Evolutionary conservation across 2,329 filamentous ascomycete genomes (phyloP).

Genomic region (Paecilomyces fulvus): DNA sequence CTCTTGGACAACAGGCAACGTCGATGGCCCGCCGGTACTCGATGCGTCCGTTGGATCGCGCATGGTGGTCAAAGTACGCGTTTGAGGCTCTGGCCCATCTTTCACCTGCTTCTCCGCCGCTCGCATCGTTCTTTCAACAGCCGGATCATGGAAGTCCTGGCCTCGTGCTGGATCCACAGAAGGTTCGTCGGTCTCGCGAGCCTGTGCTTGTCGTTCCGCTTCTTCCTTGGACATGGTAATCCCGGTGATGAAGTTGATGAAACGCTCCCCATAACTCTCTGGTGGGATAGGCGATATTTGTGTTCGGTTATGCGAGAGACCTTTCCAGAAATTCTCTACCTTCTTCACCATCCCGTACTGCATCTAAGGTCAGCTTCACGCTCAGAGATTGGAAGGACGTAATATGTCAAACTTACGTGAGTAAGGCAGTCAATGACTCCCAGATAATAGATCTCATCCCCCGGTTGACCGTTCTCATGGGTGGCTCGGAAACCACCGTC

Average conservation of each 20-base stretch:
- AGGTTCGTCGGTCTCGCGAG: slow-evolving; percentile 17
- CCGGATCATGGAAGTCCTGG: slow-evolving; percentile 20
- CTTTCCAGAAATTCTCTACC: slow-evolving; percentile 95
- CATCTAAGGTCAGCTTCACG: slow-evolving; percentile 6
- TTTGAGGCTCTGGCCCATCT: slow-evolving; percentile 52
- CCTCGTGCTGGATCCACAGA: slow-evolving; percentile 20
- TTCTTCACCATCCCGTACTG: slow-evolving; percentile 93
- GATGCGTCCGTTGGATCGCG: slow-evolving; percentile 50
- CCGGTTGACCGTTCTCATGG: slow-evolving; percentile 75
- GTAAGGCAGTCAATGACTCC: slow-evolving; percentile 98
- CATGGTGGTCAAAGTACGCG: slow-evolving; percentile 51
- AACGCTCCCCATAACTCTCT: slow-evolving; percentile 84
- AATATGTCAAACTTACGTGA: slow-evolving; percentile 57
- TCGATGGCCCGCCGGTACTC: slow-evolving; percentile 45
- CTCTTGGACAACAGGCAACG: slow-evolving; percentile 81
- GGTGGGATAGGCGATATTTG: slow-evolving; percentile 92
- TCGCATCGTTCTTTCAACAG: slow-evolving; percentile 48
- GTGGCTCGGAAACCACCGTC: slow-evolving; percentile 91
- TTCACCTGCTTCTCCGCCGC: slow-evolving; percentile 56
- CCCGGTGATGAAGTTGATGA: slow-evolving; percentile 82
- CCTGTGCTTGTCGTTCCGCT: slow-evolving; percentile 47
- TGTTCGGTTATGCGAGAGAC: slow-evolving; percentile 68
- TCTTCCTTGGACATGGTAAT: slow-evolving; percentile 88
- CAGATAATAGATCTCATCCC: slow-evolving; percentile 93
- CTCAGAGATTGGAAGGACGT: slow-evolving; percentile 1